Percentiles rank a stretch among this genome's conserved stretches.
Evolutionary conservation across 331 rosid genomes (phyloP).

Genomic region (Phaseolus coccineus): DNA sequence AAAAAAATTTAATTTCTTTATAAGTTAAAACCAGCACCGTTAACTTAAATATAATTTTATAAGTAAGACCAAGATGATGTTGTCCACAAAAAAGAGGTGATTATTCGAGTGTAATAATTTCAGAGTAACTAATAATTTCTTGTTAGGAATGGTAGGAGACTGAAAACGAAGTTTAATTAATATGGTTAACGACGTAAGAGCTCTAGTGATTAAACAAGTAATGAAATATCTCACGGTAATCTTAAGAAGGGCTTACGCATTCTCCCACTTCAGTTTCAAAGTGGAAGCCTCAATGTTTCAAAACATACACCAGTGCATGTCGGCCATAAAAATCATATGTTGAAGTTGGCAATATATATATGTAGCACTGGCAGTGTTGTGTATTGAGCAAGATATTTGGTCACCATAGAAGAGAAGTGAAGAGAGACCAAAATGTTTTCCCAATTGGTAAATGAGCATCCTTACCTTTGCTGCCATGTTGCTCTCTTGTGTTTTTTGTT

Average conservation of each 20-base stretch:
- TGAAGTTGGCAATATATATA: constrained; percentile 4
- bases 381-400: not conserved
- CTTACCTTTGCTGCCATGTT: constrained; percentile 31
- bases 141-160: no score
- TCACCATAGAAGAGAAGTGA: not conserved
- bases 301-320: constrained; percentile 48
- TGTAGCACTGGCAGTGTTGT: not conserved
- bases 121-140: no score
- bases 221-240: not conserved
- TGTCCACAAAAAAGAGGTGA: not conserved
- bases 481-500: constrained; percentile 39
- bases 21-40: not conserved
- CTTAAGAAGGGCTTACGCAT: constrained; percentile 32
- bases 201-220: constrained; percentile 31
- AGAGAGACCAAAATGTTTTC: constrained; percentile 46
- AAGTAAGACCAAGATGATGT: not conserved
- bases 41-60: constrained; percentile 1
- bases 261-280: constrained; percentile 37
- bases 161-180: no score
- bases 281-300: constrained; percentile 51
- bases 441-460: constrained; percentile 37
- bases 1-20: no score
- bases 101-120: no score
- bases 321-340: constrained; percentile 56
- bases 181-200: not conserved